Conservation (phyloP, 2,329 filamentous ascomycete genomes). For the Calonectria naviculata region DNA sequence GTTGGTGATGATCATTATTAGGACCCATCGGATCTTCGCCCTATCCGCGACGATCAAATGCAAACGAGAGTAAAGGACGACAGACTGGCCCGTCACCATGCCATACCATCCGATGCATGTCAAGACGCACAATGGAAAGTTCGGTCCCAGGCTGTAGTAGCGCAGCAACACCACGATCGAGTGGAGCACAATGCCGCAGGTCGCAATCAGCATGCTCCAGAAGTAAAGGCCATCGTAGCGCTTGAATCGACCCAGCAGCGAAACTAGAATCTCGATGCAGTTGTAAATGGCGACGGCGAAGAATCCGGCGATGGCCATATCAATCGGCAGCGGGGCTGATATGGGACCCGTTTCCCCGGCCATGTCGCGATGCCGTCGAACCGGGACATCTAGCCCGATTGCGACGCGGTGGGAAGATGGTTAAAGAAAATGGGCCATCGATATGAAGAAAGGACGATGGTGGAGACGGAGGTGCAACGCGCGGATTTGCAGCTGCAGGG, state of each 20-base stretch:
- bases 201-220: conserved; percentile 9
- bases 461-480: not conserved
- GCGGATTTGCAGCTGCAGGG: not conserved
- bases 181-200: not conserved
- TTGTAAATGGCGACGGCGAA: conserved; percentile 11
- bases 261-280: conserved; percentile 2
- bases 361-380: not conserved
- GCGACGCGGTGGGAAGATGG: not conserved
- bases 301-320: conserved; percentile 13
- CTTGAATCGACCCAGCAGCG: conserved; percentile 3
- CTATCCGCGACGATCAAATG: conserved; percentile 68
- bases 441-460: not conserved
- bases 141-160: conserved; percentile 2
- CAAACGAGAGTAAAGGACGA: conserved; percentile 71
- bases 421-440: not conserved
- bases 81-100: conserved; percentile 70
- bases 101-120: conserved; percentile 41
- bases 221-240: conserved; percentile 9
- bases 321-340: conserved; percentile 4
- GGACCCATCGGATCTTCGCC: conserved; percentile 57
- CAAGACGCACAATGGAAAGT: conserved; percentile 6
- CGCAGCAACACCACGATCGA: not conserved
- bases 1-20: conserved; percentile 68
- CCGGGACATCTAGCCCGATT: not conserved
- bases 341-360: conserved; percentile 15